Conservation (phyloP, 1,139 yeast genomes). For the Tardiomyces depauwii region DNA sequence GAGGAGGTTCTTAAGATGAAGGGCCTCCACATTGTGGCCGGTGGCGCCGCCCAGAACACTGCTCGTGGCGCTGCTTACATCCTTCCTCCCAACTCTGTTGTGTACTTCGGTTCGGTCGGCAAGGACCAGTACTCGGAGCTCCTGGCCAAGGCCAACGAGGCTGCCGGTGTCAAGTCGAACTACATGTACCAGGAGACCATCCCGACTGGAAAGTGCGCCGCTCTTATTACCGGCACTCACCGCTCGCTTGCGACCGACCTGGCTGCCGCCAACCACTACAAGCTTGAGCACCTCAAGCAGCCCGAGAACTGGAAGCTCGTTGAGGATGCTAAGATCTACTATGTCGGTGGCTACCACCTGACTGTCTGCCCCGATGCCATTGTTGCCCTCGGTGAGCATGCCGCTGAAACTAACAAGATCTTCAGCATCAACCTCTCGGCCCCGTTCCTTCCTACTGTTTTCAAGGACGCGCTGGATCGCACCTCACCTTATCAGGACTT, state of each 20-base stretch:
- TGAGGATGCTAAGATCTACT: conserved; percentile 68
- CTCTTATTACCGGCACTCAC: conserved; percentile 75
- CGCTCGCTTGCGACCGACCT: conserved; percentile 93
- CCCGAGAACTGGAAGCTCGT: conserved; percentile 88
- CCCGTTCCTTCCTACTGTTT: conserved; percentile 92
- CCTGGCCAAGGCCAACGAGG: conserved; percentile 68
- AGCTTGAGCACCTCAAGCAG: conserved; percentile 72
- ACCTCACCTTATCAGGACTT: conserved; percentile 81
- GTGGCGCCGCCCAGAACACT: conserved; percentile 99
- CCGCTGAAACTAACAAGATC: conserved; percentile 74
- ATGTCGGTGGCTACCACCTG: conserved; percentile 97
- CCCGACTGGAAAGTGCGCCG: conserved; percentile 98
- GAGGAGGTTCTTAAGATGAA: conserved; percentile 58
- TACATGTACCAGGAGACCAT: conserved; percentile 68
- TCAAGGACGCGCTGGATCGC: conserved; percentile 80
- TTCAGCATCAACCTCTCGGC: conserved; percentile 86
- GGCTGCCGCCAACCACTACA: conserved; percentile 97
- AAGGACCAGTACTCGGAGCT: conserved; percentile 78
- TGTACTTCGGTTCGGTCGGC: conserved; percentile 95
- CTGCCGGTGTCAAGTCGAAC: conserved; percentile 79
- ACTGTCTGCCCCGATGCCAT: conserved; percentile 97
- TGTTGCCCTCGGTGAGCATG: conserved; percentile 78
- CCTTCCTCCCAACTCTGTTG: conserved; percentile 71
- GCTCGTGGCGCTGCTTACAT: conserved; percentile 97
- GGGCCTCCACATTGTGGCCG: conserved; percentile 72